Conservation (phyloP, 2,329 filamentous ascomycete genomes). For the Metarhizium guizhouense region DNA sequence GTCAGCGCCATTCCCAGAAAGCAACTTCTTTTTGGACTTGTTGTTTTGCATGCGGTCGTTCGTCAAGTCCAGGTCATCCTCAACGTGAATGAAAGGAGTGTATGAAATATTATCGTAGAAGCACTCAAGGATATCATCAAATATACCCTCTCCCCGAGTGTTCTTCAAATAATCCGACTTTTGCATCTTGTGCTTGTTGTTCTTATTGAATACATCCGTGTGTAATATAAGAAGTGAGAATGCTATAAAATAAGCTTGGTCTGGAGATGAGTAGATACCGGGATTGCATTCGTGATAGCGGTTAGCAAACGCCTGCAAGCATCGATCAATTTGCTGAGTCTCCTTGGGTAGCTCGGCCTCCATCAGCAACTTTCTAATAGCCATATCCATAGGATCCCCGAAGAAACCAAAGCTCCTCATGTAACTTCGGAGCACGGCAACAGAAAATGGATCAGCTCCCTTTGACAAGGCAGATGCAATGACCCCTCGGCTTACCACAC, state of each 20-base stretch:
- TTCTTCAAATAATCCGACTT: conserved; percentile 94
- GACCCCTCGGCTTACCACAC: conserved; percentile 66
- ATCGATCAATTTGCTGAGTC: conserved; percentile 95
- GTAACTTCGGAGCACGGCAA: conserved; percentile 80
- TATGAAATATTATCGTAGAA: conserved; percentile 99
- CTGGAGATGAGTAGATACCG: conserved; percentile 81
- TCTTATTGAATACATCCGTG: conserved; percentile 99
- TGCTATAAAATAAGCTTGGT: conserved; percentile 96
- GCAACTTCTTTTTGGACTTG: conserved; percentile 60
- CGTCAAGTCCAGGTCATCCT: conserved; percentile 78
- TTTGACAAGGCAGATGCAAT: conserved; percentile 84
- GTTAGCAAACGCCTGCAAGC: conserved; percentile 88
- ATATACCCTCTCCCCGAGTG: conserved; percentile 83
- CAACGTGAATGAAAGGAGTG: conserved; percentile 95
- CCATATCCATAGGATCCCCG: conserved; percentile 96
- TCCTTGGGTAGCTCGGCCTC: conserved; percentile 94
- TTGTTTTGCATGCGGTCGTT: conserved; percentile 62
- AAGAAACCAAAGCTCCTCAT: conserved; percentile 95
- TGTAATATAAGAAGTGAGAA: conserved; percentile 95
- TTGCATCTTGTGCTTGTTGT: conserved; percentile 99
- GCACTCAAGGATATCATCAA: conserved; percentile 85
- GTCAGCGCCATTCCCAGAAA: conserved; percentile 49
- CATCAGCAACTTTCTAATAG: conserved; percentile 89
- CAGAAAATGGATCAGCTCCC: conserved; percentile 74
- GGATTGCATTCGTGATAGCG: conserved; percentile 98